These are phyloP conservation scores for Irineochytrium annulatum DNA, from an alignment of 192 early-diverging fungal genomes.

Conservation along the genomic window DNA sequence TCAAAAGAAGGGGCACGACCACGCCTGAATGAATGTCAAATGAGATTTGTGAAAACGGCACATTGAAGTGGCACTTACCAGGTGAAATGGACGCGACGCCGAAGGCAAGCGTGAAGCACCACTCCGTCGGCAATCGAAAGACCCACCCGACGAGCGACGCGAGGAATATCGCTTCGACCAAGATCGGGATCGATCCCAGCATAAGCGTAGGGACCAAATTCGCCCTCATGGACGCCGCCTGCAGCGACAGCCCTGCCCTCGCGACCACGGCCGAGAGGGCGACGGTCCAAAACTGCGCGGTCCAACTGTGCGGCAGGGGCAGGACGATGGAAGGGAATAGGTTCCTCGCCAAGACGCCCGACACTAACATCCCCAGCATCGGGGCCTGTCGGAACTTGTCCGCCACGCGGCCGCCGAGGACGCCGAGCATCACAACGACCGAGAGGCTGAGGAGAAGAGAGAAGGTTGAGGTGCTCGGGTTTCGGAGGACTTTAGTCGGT, in stretches of 20 bases:
- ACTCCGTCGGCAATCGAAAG: slow-evolving; percentile 27
- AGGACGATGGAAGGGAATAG: slow-evolving; percentile 24
- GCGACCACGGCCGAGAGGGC: slow-evolving; percentile 31
- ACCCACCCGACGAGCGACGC: slow-evolving; percentile 6
- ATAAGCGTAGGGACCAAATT: slow-evolving; percentile 16
- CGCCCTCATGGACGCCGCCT: slow-evolving; percentile 7
- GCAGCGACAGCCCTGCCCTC: slow-evolving; percentile 31
- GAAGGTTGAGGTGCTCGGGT: not conserved
- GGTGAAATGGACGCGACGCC: slow-evolving; percentile 34
- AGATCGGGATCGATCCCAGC: slow-evolving; percentile 29
- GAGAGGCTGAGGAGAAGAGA: slow-evolving; percentile 11
- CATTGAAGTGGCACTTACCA: slow-evolving; percentile 4
- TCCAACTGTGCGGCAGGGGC: slow-evolving; percentile 35
- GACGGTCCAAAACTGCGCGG: slow-evolving; percentile 31
- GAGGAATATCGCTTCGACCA: slow-evolving; percentile 24
- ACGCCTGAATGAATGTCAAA: slow-evolving; percentile 11
- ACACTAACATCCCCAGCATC: slow-evolving; percentile 38
- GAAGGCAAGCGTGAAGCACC: slow-evolving; percentile 32
- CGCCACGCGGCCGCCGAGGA: slow-evolving; percentile 14
- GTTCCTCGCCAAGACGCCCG: slow-evolving; percentile 31
- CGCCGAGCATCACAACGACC: slow-evolving; percentile 15
- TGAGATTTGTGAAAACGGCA: not conserved
- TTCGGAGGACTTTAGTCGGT: too few relatives aligned
- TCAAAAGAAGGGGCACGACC: slow-evolving; percentile 35
- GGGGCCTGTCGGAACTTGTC: slow-evolving; percentile 13